Evolutionary conservation across 768 basidiomycete genomes (phyloP), one percentile per base, ranked within the genome.

Genomic region (Lentinula detonsa): DNA sequence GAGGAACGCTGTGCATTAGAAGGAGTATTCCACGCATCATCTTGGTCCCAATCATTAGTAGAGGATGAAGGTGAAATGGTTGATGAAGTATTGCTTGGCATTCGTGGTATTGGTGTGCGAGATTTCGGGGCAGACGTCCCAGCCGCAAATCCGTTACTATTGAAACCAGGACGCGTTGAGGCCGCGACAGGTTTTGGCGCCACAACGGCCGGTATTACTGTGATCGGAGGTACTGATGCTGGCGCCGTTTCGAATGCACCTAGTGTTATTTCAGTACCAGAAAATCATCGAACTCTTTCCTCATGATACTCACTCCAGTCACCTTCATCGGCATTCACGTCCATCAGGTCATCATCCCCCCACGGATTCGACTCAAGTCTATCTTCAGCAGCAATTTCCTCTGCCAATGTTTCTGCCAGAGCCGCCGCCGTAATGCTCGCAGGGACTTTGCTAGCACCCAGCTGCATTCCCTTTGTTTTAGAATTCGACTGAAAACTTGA

Each of bases 291-390:
- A 59, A 54, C 8, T 6, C 11, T 10, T 37, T 31, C 39, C 18
- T 28, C 4, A 18, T 40, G 61, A 11, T 3, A 79, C 88, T 69
- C 70, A 91, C 95, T 90, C 95, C 95, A 99, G 69, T 98, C 96
- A 67, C 88, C 95, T 28, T 87, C 83, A 66, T 98, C 95, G 0
- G 91, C 94, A 68, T 94, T 88, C 4, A 98, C 87, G 68, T 99
- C 95, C 71, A 98, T 96, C 60, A 98, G 72, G 71, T 98, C 91
- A 7, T 83, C 87, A 51, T 73, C 78, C 1, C 86, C 90, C 91
- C 91, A 93, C 0, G 81, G 82, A 68, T 81, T 81, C 28, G 72
- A 79, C 40, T 73, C 76, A 10, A 72, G 72, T 34, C 68, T 69
- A 21, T 76, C 75, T 55, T 74, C 81, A 9, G 72, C 74, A 8